Base-by-base conservation (phyloP, 2,329 filamentous ascomycete genomes). In the Fusarium metavorans region DNA sequence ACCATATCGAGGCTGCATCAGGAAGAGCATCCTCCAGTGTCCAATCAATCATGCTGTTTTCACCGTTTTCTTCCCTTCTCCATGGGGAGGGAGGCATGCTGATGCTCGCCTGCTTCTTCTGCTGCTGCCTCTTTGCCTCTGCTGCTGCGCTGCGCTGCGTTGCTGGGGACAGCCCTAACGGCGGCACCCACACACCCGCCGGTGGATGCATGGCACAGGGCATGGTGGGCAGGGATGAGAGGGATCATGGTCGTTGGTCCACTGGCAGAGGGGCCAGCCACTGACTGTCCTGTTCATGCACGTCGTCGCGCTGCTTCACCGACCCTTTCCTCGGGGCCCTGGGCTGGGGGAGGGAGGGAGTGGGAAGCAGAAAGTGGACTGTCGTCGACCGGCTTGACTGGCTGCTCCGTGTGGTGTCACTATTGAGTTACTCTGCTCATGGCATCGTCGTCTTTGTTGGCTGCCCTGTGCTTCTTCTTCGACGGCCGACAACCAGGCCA, bases 211-310 rank as follows among this genome's bases (percentile, higher is more conserved):
- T 72, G 72, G 74, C 61, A 65, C 59, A 75, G 74, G 74, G 70
- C 70, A 76, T 71, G 73, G 65, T 64, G 52, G 43, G 72, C 72
- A 72, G 58, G 77, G 76, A 68, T 71, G 54, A n/a, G 64, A 74
- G 68, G 64, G 67, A 60, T 41, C 66, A 61, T 64, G 64, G 72
- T 67, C 73, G 56, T 70, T 71, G 75, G 73, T 74, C 70, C 73
- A 75, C 71, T 66, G 66, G 48, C 32, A 54, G 27, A 64, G 62
- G 48, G 67, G 56, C 73, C 76, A 80, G 78, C 78, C 78, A 80
- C 78, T 74, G 76, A 74, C 66, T 76, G 76, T 79, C 74, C 77
- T 79, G 79, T 80, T 80, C 79, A 80, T 80, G 80, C 80, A 81
- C 71, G 73, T 77, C 70, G 67, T 77, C 65, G 73, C 66, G 77